Conservation (phyloP, 2,329 filamentous ascomycete genomes). For the Penicillium sp. region DNA sequence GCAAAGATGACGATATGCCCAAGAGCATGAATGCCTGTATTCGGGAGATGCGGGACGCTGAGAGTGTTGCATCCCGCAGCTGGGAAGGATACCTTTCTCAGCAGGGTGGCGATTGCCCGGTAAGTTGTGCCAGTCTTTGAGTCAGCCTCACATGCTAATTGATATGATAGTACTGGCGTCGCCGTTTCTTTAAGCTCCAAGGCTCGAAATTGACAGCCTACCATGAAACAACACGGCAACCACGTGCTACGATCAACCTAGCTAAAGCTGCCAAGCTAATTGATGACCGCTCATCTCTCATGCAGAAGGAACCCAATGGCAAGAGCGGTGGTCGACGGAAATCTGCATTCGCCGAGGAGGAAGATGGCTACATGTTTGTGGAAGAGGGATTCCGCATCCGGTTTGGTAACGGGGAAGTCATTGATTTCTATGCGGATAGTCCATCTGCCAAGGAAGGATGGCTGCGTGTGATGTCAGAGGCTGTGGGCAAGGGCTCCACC, state of each 20-base stretch:
- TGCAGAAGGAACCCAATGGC: constrained; percentile 77
- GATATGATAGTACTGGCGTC: constrained; percentile 79
- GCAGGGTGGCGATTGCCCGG: constrained; percentile 94
- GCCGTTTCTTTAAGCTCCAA: constrained; percentile 92
- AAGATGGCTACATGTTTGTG: constrained; percentile 99
- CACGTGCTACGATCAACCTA: constrained; percentile 94
- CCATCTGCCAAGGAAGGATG: constrained; percentile 85
- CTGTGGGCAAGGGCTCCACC: constrained; percentile 57
- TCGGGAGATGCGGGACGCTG: constrained; percentile 86
- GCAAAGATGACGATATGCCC: constrained; percentile 92
- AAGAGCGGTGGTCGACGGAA: constrained; percentile 79
- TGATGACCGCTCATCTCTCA: constrained; percentile 82
- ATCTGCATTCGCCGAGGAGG: constrained; percentile 95
- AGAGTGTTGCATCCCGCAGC: constrained; percentile 72
- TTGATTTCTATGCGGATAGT: constrained; percentile 96
- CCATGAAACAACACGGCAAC: constrained; percentile 92
- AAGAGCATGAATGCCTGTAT: constrained; percentile 99
- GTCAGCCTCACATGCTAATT: background rate
- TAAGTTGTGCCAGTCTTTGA: constrained; percentile 56
- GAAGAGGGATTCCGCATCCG: constrained; percentile 98
- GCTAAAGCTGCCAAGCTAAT: constrained; percentile 90
- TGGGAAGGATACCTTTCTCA: constrained; percentile 92
- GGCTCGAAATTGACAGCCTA: constrained; percentile 92
- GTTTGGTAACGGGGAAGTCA: constrained; percentile 96
- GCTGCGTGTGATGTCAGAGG: constrained; percentile 84